Evolutionary conservation across 441 rosid species (phyloP).

Genomic region (Erodium trifolium): DNA sequence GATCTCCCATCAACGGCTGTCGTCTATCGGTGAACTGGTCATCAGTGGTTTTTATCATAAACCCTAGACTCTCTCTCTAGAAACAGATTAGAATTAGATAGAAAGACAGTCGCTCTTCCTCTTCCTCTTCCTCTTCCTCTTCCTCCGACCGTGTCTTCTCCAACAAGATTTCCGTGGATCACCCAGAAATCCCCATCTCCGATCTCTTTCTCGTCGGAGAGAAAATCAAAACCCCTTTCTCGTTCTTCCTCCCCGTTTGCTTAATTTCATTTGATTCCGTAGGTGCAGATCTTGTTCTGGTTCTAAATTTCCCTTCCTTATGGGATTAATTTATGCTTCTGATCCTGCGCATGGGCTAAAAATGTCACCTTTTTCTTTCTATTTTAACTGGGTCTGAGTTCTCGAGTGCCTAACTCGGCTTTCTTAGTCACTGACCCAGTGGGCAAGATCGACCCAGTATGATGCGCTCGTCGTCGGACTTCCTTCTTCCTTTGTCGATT

Average conservation of each 20-base stretch:
- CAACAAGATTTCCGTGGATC: conserved; percentile 39
- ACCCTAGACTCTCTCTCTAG: conserved; percentile 50
- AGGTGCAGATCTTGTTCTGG: not conserved
- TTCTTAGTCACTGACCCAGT: conserved; percentile 1
- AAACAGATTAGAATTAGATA: not conserved
- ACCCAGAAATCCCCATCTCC: conserved; percentile 16
- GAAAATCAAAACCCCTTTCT: not conserved
- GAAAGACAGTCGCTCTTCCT: conserved; percentile 3
- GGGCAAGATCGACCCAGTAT: not conserved
- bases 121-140: not conserved
- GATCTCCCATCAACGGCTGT: conserved; percentile 32
- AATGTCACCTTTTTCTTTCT: not conserved
- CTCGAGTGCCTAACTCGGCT: conserved; percentile 1
- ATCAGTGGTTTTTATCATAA: conserved; percentile 35
- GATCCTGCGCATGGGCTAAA: not conserved
- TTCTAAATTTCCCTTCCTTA: no score
- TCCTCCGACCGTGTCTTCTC: conserved; percentile 5
- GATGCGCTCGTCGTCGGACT: no score
- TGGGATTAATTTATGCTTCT: not conserved
- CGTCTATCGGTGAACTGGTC: conserved; percentile 20
- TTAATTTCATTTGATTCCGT: not conserved
- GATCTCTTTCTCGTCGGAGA: not conserved
- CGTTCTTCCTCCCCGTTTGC: no score
- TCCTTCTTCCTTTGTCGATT: not conserved
- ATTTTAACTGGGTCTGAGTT: not conserved